These are phyloP conservation scores for Decorospora gaudefroyi DNA, from an alignment of 2,329 filamentous ascomycete genomes.

Conservation along the genomic window DNA sequence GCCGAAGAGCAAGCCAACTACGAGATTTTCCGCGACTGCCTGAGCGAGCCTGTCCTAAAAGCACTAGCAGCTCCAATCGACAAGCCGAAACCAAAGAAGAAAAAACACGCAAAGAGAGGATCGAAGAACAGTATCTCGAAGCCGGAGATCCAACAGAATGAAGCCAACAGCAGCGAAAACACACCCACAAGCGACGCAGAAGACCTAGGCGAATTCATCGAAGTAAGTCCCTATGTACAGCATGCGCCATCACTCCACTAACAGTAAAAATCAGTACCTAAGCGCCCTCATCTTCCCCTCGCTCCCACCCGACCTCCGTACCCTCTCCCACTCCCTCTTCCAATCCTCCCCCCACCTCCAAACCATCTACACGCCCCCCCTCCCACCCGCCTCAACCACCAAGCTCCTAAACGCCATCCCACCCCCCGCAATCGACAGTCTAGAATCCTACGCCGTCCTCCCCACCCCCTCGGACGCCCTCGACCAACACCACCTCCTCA, in stretches of 20 bases:
- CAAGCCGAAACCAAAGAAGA: conserved; percentile 53
- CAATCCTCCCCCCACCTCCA: conserved; percentile 57
- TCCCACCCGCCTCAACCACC: conserved; percentile 58
- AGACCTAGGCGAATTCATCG: conserved; percentile 78
- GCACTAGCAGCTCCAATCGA: conserved; percentile 56
- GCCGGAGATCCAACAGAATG: conserved; percentile 10
- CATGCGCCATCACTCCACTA: neutral
- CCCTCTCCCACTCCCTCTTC: conserved; percentile 64
- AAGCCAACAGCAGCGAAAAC: conserved; percentile 26
- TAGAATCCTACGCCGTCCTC: conserved; percentile 69
- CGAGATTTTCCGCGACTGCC: conserved; percentile 72
- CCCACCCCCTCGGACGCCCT: conserved; percentile 45
- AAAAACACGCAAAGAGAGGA: conserved; percentile 36
- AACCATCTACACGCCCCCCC: conserved; percentile 61
- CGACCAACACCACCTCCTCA: conserved; percentile 60
- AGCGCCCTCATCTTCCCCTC: conserved; percentile 68
- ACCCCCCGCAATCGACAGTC: conserved; percentile 66
- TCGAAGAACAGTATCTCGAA: conserved; percentile 36
- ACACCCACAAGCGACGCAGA: conserved; percentile 55
- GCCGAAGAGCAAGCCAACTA: conserved; percentile 59
- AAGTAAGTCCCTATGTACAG: conserved; percentile 52
- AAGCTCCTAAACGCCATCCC: conserved; percentile 59
- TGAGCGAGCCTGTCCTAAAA: conserved; percentile 70
- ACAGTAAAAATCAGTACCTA: conserved; percentile 60
- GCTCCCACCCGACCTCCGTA: conserved; percentile 65